Evolutionary conservation across 768 basidiomycete genomes (phyloP).

Genomic region (Boletus speciosus): DNA sequence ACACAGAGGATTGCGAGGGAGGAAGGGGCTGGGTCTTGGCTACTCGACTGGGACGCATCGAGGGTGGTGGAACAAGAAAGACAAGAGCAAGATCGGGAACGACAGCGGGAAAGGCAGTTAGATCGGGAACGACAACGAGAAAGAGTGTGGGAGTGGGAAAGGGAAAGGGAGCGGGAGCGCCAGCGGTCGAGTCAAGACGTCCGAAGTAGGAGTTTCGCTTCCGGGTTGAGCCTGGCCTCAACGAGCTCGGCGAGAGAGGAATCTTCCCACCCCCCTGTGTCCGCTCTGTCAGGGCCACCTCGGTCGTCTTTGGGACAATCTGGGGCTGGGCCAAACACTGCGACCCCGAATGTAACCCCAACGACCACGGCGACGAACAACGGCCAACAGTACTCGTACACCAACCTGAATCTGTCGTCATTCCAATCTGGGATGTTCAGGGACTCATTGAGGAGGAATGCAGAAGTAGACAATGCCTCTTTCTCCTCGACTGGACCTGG

Average conservation of each 20-base stretch:
- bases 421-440: conserved; percentile 33
- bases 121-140: conserved; percentile 16
- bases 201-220: conserved; percentile 14
- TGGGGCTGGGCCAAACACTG: neutral
- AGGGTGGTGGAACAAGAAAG: conserved; percentile 10
- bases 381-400: conserved; percentile 26
- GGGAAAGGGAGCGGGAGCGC: conserved; percentile 18
- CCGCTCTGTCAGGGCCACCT: neutral
- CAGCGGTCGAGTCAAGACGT: conserved; percentile 12
- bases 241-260: conserved; percentile 21
- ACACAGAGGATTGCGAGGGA: conserved; percentile 8
- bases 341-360: neutral
- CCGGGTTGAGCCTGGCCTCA: conserved; percentile 12
- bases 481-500: conserved; percentile 7
- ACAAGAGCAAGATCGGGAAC: conserved; percentile 1
- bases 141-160: conserved; percentile 19
- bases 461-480: conserved; percentile 21
- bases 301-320: conserved; percentile 9
- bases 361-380: conserved; percentile 7
- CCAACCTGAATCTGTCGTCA: conserved; percentile 28
- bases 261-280: neutral
- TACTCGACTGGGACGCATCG: conserved; percentile 19
- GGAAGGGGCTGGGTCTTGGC: conserved; percentile 11
- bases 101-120: conserved; percentile 7
- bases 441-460: conserved; percentile 30